These are phyloP conservation scores for Acorus calamus DNA, from an alignment of 106 monocot species.

Conservation along the genomic window DNA sequence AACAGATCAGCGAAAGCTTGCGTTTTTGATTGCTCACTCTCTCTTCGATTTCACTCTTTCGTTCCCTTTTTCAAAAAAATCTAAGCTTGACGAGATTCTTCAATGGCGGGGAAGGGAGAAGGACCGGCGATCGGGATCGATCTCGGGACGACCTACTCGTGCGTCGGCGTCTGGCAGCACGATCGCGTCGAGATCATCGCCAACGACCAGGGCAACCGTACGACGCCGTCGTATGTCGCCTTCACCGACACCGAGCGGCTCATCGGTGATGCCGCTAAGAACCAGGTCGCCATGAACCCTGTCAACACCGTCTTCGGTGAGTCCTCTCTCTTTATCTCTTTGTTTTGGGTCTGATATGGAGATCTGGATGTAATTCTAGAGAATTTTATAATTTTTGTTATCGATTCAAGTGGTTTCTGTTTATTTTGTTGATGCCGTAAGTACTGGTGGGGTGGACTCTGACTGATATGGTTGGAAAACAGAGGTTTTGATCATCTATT, in stretches of 20 bases:
- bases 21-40: too few species aligned
- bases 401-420: too few species aligned
- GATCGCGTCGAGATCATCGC: conserved; percentile 70
- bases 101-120: conserved; percentile 21
- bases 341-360: not conserved
- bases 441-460: too few species aligned
- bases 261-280: conserved; percentile 79
- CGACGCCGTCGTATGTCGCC: conserved; percentile 63
- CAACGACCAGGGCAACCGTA: conserved; percentile 68
- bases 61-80: too few species aligned
- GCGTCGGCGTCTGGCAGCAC: conserved; percentile 69
- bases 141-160: conserved; percentile 65
- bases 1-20: too few species aligned
- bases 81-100: too few species aligned
- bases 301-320: conserved; percentile 66
- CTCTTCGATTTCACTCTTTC: too few species aligned
- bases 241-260: conserved; percentile 73
- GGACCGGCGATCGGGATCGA: conserved; percentile 62
- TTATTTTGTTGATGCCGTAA: too few species aligned
- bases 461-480: too few species aligned
- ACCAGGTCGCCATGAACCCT: conserved; percentile 85
- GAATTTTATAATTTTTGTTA: too few species aligned
- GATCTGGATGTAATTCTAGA: too few species aligned
- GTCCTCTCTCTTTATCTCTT: not conserved
- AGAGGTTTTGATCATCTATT: too few species aligned